Percentiles rank a stretch among this genome's conserved stretches.
phyloP scores from a whole-genome alignment of 371 early-diverging fungal species.

The Furculomyces boomerangus region DNA sequence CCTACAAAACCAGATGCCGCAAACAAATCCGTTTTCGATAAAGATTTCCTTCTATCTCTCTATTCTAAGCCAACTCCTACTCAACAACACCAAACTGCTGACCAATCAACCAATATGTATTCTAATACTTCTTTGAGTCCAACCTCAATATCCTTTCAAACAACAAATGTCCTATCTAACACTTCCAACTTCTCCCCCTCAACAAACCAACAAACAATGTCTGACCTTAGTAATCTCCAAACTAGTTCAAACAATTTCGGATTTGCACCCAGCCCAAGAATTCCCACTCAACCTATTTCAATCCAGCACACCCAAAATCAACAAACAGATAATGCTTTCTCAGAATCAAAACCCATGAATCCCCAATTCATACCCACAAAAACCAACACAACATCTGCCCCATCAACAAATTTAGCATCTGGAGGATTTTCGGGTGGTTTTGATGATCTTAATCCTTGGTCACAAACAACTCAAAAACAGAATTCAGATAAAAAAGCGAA shows the following conservation, averaged over 20 bases:
- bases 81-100: too few species aligned
- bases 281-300: background rate
- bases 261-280: background rate
- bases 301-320: background rate
- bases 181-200: background rate
- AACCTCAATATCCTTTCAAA: too few species aligned
- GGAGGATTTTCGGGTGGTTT: too few species aligned
- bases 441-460: too few species aligned
- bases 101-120: background rate
- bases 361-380: background rate
- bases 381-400: too few species aligned
- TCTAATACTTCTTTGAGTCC: background rate
- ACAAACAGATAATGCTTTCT: background rate
- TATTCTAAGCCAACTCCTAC: constrained; percentile 10
- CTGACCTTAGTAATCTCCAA: background rate
- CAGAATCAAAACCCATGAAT: background rate
- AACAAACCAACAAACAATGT: background rate
- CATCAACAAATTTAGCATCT: too few species aligned
- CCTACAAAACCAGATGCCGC: background rate
- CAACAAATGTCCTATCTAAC: too few species aligned
- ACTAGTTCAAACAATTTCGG: background rate
- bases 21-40: constrained; percentile 11
- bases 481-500: too few species aligned
- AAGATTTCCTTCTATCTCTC: constrained; percentile 24
- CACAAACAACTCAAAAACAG: too few species aligned